Evolutionary conservation across 257 asterid species (phyloP), one percentile per base, ranked within the genome.

Genomic region (Solanum ossicruentum): DNA sequence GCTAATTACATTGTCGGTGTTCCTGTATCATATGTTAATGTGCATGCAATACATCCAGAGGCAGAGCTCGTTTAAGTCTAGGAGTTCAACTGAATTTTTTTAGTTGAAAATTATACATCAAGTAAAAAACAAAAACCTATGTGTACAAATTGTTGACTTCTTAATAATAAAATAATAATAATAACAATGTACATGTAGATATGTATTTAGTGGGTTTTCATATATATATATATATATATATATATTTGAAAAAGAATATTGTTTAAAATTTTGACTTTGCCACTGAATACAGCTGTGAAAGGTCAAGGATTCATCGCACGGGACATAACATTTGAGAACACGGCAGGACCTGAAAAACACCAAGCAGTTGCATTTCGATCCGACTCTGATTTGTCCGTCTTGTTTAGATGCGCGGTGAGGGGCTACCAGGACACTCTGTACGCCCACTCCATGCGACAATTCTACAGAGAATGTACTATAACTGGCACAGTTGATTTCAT

Each of bases 351-450:
- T 0, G 87, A 89, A 57, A 93, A 91, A 79, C 93, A 90, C 84
- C 97, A 93, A 55, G 95, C 93, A 1, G 95, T 91, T 0, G 93
- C 95, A 3, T 93, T 84, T 67, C 87, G 93, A 5, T 91, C 97
- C 0, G 91, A 89, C 80, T 91, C 97, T 0, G 95, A 93, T 58
- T 86, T 88, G 16, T 90, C 97, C 0, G 95, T 91, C 41, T 43
- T 93, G n/a, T 91, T 85, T 57, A 88, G 93, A 12, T 92, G 97
- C 20, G 92, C 88, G 15, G 58, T 93, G 4, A 86, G 90, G 52
- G 95, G 97, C 1, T 93, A 80, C 52, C 97, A 93, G 55, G 97
- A 90, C 88, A 87, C 91, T 12, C 88, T 93, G 18, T 93, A 93
- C 20, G 94, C 93, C 1, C 95, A 93, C 26, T 73, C 91, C 0